Percentiles rank a stretch among this genome's conserved stretches.
Conservation (phyloP, 768 basidiomycete genomes). For the Scleroderma citrinum region DNA sequence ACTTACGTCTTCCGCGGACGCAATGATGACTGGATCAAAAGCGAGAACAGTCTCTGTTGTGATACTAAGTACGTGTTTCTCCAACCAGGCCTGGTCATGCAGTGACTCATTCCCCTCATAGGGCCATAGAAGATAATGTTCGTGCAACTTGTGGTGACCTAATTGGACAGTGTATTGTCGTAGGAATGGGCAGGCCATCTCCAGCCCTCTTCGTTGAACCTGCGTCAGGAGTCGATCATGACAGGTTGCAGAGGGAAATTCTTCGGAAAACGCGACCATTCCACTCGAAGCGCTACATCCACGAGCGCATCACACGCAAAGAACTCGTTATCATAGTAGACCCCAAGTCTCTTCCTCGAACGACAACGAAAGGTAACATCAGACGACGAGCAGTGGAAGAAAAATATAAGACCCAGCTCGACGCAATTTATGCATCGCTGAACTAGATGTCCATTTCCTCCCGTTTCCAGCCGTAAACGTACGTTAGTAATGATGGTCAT, state of each 20-base stretch:
- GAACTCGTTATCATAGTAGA: slow-evolving; percentile 66
- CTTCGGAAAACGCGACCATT: slow-evolving; percentile 68
- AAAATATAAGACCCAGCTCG: slow-evolving; percentile 48
- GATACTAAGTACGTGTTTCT: slow-evolving; percentile 55
- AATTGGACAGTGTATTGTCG: slow-evolving; percentile 70
- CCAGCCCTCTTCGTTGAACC: slow-evolving; percentile 75
- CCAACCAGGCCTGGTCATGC: background rate
- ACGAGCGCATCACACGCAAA: slow-evolving; percentile 65
- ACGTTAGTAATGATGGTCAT: slow-evolving; percentile 9
- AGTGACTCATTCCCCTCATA: slow-evolving; percentile 12
- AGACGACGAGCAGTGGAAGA: slow-evolving; percentile 74
- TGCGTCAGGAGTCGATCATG: slow-evolving; percentile 42
- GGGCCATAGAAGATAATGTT: slow-evolving; percentile 74
- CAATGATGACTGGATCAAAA: slow-evolving; percentile 85
- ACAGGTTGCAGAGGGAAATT: slow-evolving; percentile 63
- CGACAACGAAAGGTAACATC: slow-evolving; percentile 78
- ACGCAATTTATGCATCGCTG: slow-evolving; percentile 45
- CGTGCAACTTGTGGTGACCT: slow-evolving; percentile 58
- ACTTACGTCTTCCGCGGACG: slow-evolving; percentile 63
- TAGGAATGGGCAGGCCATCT: slow-evolving; percentile 70
- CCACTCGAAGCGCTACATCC: slow-evolving; percentile 69
- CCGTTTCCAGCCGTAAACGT: background rate
- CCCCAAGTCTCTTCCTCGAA: slow-evolving; percentile 63
- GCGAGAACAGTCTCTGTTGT: slow-evolving; percentile 69
- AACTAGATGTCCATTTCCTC: slow-evolving; percentile 3